Evolutionary conservation across 2,329 filamentous ascomycete species (phyloP).

Genomic region (Fonsecaea erecta): DNA sequence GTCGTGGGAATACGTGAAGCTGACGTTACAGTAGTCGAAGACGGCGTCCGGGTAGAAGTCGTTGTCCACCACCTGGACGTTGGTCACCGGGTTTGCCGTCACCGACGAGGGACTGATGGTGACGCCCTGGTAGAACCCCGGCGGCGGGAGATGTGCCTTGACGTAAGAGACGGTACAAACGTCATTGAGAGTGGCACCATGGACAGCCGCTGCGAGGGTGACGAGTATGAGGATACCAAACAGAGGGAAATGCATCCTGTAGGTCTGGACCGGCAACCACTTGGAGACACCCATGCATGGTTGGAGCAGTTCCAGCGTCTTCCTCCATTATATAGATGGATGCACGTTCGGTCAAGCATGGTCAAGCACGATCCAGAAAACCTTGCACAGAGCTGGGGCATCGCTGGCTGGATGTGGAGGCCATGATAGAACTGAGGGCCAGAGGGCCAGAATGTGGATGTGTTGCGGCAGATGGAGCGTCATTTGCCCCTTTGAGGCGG

Average conservation of each 20-base stretch:
- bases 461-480: neutral
- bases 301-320: neutral
- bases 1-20: conserved; percentile 53
- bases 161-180: conserved; percentile 52
- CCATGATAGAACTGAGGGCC: neutral
- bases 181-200: conserved; percentile 46
- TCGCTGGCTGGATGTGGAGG: conserved; percentile 1
- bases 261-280: neutral
- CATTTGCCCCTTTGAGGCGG: neutral
- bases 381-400: neutral
- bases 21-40: conserved; percentile 51
- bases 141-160: conserved; percentile 49
- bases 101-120: conserved; percentile 49
- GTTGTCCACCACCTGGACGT: conserved; percentile 40
- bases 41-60: conserved; percentile 33
- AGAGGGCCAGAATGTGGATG: neutral
- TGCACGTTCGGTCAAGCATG: too few relatives aligned
- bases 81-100: conserved; percentile 48
- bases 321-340: neutral
- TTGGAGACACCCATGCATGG: neutral
- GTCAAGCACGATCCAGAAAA: neutral
- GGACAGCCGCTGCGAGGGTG: conserved; percentile 36
- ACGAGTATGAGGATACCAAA: neutral
- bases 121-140: conserved; percentile 50
- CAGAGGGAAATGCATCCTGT: conserved; percentile 8